Evolutionary conservation across 2,329 filamentous ascomycete genomes (phyloP), one percentile per base, ranked within the genome.

Genomic region (Shiraia sp.): DNA sequence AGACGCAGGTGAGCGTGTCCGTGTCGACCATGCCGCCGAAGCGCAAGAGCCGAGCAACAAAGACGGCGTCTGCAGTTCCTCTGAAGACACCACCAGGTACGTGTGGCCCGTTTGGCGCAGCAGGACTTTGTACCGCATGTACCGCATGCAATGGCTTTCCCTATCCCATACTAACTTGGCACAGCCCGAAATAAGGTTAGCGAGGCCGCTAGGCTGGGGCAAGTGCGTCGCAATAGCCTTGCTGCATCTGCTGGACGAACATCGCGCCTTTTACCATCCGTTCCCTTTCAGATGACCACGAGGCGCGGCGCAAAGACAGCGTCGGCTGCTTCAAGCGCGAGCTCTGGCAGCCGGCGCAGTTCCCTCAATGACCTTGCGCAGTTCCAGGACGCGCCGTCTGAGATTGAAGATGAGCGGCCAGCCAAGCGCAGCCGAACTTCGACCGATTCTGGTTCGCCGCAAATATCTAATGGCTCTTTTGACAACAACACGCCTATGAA

Each of bases 211-310:
- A 70, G 67, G 64, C 66, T 62, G 69, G 61, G 51, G 49, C 55
- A 51, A 35, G 38, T 35, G 25, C 38, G 38, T 42, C 39, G 39
- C 39, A 42, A 42, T 31, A 42, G 39, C 39, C 32, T 36, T 42
- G 39, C 26, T 32, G 28, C 36, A 38, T 31, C 36, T 38, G 31
- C 36, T 54, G 47, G 42, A 68, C 57, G 53, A 53, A 55, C 62
- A 48, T 66, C 66, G 51, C 63, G 71, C 53, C 72, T 75, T 49
- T 69, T 72, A 61, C 73, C 73, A 50, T 72, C 73, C 45, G 67
- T 71, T 61, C 72, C 73, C 38, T 64, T 75, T 57, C 73, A 75
- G 61, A 77, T 77, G 74, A 76, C 70, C 42, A 76, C 73, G 36
- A 69, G 74, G 42, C 66, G 66, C 55, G 68, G 68, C 61, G 65